Evolutionary conservation across 1,284 basidiomycete genomes (phyloP).

Genomic region (Agroathelia rolfsii): DNA sequence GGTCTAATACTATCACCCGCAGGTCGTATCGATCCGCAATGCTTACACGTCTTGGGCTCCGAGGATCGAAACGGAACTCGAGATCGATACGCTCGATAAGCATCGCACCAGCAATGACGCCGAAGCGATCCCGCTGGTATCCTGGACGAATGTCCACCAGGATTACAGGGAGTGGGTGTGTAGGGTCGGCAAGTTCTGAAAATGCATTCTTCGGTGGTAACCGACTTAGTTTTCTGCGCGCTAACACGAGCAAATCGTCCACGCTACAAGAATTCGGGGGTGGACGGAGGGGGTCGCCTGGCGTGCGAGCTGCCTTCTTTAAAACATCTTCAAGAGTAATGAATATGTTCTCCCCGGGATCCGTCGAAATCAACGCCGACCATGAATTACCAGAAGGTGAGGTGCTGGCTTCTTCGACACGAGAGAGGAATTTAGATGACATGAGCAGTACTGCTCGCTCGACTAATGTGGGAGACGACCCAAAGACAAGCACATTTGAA

Average conservation of each 20-base stretch:
- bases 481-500: too few species aligned
- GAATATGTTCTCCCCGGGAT: conserved; percentile 6
- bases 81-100: conserved; percentile 63
- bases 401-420: conserved; percentile 31
- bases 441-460: conserved; percentile 55
- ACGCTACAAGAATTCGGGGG: conserved; percentile 55
- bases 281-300: conserved; percentile 49
- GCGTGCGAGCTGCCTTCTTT: conserved; percentile 43
- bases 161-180: conserved; percentile 47
- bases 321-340: conserved; percentile 56
- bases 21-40: conserved; percentile 66
- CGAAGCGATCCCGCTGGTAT: conserved; percentile 42
- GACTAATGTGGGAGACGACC: too few species aligned
- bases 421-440: conserved; percentile 52
- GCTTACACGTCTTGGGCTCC: conserved; percentile 39
- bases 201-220: conserved; percentile 51
- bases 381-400: too few species aligned
- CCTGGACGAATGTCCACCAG: conserved; percentile 67
- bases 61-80: conserved; percentile 67
- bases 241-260: conserved; percentile 40
- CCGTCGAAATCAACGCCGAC: conserved; percentile 5
- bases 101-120: conserved; percentile 51
- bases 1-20: conserved; percentile 58
- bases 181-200: conserved; percentile 42
- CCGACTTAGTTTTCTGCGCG: conserved; percentile 52